Evolutionary conservation across 768 basidiomycete genomes (phyloP).

Genomic region (Gloeophyllum trabeum): DNA sequence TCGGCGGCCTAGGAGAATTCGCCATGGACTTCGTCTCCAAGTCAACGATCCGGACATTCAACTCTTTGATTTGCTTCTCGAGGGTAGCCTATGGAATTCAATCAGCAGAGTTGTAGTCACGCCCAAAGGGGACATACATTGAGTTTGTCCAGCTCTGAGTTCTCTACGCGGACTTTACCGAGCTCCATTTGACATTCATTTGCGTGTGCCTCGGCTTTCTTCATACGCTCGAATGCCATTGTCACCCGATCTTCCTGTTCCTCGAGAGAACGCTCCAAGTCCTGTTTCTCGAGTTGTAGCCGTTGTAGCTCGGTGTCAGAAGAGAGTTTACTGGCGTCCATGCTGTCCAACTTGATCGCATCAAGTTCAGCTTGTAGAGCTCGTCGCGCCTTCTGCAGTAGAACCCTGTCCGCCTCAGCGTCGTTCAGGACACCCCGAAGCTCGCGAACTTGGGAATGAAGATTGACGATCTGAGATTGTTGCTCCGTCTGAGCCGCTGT

Average conservation of each 20-base stretch:
- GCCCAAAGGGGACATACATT: constrained; percentile 40
- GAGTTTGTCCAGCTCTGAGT: constrained; percentile 65
- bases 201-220: constrained; percentile 69
- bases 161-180: constrained; percentile 67
- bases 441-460: constrained; percentile 81
- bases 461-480: constrained; percentile 71
- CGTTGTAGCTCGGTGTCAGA: constrained; percentile 68
- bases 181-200: constrained; percentile 70
- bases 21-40: constrained; percentile 70
- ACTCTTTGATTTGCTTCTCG: constrained; percentile 78
- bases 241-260: constrained; percentile 67
- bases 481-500: constrained; percentile 67
- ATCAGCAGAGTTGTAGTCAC: constrained; percentile 2
- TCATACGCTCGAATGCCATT: constrained; percentile 67
- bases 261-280: constrained; percentile 66
- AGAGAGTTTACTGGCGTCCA: constrained; percentile 57
- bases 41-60: constrained; percentile 75
- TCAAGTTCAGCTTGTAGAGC: constrained; percentile 74
- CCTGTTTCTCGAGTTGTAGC: constrained; percentile 71
- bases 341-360: constrained; percentile 65
- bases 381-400: constrained; percentile 74
- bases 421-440: constrained; percentile 74
- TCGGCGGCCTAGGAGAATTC: constrained; percentile 46
- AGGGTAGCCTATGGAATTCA: constrained; percentile 54
- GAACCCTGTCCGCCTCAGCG: constrained; percentile 69